A percentile compares a stretch with the other conserved stretches of the same genome.
Evolutionary conservation across 2,329 filamentous ascomycete genomes (phyloP).

Genomic region (Ophiostoma pallidulum): DNA sequence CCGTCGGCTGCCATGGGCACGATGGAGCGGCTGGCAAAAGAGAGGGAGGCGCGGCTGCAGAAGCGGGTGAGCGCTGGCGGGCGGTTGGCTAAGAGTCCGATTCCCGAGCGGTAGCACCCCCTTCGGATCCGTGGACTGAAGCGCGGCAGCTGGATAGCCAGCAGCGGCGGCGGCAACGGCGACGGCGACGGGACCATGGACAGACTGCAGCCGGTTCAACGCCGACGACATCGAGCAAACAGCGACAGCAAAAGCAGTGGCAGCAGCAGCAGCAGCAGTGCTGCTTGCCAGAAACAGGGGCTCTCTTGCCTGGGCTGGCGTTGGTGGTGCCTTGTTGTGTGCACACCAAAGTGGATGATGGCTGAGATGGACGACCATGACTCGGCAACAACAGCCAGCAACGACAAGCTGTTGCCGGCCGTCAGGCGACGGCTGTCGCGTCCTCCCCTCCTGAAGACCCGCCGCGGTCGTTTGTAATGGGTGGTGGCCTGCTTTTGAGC

Average conservation of each 20-base stretch:
- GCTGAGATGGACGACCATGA: background rate
- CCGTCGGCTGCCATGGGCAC: slow-evolving; percentile 35
- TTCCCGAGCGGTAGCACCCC: slow-evolving; percentile 47
- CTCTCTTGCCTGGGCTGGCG: background rate
- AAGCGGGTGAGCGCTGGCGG: slow-evolving; percentile 74
- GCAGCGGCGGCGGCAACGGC: background rate
- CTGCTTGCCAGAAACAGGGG: too few relatives aligned
- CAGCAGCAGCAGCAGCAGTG: background rate
- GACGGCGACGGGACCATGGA: slow-evolving; percentile 2
- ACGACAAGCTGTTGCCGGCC: too few relatives aligned
- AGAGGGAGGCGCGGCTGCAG: slow-evolving; percentile 60
- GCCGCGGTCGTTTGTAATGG: too few relatives aligned
- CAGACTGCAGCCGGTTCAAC: background rate
- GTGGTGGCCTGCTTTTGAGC: background rate
- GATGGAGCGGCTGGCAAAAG: slow-evolving; percentile 43
- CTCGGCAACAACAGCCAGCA: background rate
- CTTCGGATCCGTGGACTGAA: slow-evolving; percentile 7
- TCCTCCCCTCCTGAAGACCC: background rate
- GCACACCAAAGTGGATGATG: background rate
- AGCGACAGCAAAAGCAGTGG: too few relatives aligned
- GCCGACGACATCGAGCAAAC: background rate
- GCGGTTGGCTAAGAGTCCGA: slow-evolving; percentile 56
- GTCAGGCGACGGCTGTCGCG: background rate
- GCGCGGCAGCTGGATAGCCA: background rate
- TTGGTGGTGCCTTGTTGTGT: background rate